Evolutionary conservation across 495 filamentous ascomycete genomes (phyloP), one percentile per base, ranked within the genome.

Genomic region (Xylaria acuta): DNA sequence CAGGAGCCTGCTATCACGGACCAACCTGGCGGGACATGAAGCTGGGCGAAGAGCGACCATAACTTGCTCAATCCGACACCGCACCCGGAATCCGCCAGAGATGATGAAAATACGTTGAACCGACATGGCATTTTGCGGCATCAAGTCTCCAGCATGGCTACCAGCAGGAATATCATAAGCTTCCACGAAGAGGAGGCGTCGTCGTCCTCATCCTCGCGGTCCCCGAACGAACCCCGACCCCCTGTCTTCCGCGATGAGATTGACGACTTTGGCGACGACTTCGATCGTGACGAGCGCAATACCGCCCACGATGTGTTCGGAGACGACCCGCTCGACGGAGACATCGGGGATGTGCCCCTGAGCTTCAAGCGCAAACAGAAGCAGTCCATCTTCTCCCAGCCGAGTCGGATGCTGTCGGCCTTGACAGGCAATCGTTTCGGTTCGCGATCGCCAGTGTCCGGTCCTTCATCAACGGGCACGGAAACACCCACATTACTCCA

Each of bases 321-420:
- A 41, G 84, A 86, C 62, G 88, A 89, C 79, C 83, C 87, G 51
- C 80, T 90, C 20, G 78, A 80, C 59, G 84, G 84, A 66, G 82
- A 86, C 65, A 75, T 84, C 60, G 77, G 78, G 78, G 63, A 56
- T 7, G 85, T 76, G 71, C 92, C 92, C 3, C 86, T 94, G 64
- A 90, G 91, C 22, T 97, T 97, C 84, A 96, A 97, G 84, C 90
- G 92, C 74, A 94, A 93, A 77, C 89, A 90, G 75, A 94, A 94
- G 75, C 87, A 86, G 38, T 72, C 77, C 45, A 8, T 85, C 27
- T 77, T 86, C 73, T 82, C 82, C 22, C 76, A 85, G 74, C 74
- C 86, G 78, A 64, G 82, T 79, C 78, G 92, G 84, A 80, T 90
- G 79, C 72, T 81, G 88, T 77, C 87, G 86, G 72, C 89, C 75